Conservation (phyloP, 2,329 filamentous ascomycete genomes). For the Clarireedia monteithiana region DNA sequence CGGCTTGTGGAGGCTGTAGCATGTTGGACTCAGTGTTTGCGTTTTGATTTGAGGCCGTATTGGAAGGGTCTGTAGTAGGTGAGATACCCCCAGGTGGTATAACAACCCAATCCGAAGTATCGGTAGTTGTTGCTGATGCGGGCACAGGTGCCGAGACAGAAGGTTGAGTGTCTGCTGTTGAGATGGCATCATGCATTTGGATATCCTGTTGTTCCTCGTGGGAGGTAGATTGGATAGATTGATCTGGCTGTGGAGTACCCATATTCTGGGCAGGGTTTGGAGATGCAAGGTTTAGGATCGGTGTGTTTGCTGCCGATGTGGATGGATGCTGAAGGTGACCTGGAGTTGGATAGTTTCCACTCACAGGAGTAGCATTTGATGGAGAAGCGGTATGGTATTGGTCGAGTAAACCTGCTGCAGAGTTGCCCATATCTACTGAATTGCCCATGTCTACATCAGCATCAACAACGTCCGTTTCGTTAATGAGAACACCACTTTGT, state of each 20-base stretch:
- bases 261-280: constrained; percentile 32
- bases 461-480: constrained; percentile 51
- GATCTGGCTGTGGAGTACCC: constrained; percentile 19
- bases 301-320: constrained; percentile 50
- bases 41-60: not conserved
- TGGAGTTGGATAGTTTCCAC: constrained; percentile 48
- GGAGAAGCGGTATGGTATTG: constrained; percentile 59
- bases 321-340: constrained; percentile 51
- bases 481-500: constrained; percentile 44
- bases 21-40: not conserved
- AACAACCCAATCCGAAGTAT: constrained; percentile 67
- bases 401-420: constrained; percentile 57
- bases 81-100: constrained; percentile 55
- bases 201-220: constrained; percentile 11
- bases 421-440: constrained; percentile 29
- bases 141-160: constrained; percentile 8
- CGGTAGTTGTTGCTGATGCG: constrained; percentile 32
- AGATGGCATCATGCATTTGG: constrained; percentile 11
- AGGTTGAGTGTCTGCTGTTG: constrained; percentile 4
- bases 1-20: not conserved
- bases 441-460: not conserved
- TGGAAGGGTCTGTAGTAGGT: constrained; percentile 19
- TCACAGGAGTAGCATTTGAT: constrained; percentile 50
- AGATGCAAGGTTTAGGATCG: constrained; percentile 37
- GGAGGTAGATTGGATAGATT: constrained; percentile 3